These are phyloP conservation scores for Fusarium algeriense DNA, from an alignment of 2,329 filamentous ascomycete species.

Conservation along the genomic window DNA sequence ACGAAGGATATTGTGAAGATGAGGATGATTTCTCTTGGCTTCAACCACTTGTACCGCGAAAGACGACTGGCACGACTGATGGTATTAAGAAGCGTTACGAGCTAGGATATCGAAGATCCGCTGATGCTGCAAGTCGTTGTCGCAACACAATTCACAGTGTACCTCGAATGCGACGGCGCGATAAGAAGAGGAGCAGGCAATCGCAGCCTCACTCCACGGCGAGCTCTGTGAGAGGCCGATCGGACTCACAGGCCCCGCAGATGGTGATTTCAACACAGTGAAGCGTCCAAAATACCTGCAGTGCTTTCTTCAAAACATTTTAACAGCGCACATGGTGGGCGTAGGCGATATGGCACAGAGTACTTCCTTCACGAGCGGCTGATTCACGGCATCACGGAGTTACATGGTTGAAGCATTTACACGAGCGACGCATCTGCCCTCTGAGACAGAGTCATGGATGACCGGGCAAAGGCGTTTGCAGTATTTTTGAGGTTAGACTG, in stretches of 20 bases:
- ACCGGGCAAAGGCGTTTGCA: slow-evolving; percentile 27
- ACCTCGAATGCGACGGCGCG: slow-evolving; percentile 47
- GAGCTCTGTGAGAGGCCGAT: slow-evolving; percentile 3
- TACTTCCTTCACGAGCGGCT: slow-evolving; percentile 6
- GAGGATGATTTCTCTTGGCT: slow-evolving; percentile 47
- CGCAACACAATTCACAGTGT: slow-evolving; percentile 41
- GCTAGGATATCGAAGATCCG: slow-evolving; percentile 41
- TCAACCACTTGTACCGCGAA: slow-evolving; percentile 24
- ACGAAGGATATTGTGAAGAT: slow-evolving; percentile 48
- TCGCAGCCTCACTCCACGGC: slow-evolving; percentile 5
- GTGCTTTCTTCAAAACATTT: not conserved
- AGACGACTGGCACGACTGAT: slow-evolving; percentile 17
- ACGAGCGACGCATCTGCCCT: slow-evolving; percentile 37
- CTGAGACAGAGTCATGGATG: slow-evolving; percentile 13
- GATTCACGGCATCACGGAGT: slow-evolving; percentile 36
- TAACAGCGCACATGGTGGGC: slow-evolving; percentile 10
- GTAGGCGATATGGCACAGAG: slow-evolving; percentile 17
- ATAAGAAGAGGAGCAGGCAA: slow-evolving; percentile 38
- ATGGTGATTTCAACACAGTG: slow-evolving; percentile 9
- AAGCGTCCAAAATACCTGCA: not conserved
- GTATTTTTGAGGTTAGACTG: not conserved
- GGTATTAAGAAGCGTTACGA: slow-evolving; percentile 42
- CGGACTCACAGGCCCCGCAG: slow-evolving; percentile 10
- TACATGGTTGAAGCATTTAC: slow-evolving; percentile 38
- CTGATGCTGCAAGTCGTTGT: slow-evolving; percentile 43